Evolutionary conservation across 305 asterid genomes (phyloP).

Genomic region (Fraxinus albicans): DNA sequence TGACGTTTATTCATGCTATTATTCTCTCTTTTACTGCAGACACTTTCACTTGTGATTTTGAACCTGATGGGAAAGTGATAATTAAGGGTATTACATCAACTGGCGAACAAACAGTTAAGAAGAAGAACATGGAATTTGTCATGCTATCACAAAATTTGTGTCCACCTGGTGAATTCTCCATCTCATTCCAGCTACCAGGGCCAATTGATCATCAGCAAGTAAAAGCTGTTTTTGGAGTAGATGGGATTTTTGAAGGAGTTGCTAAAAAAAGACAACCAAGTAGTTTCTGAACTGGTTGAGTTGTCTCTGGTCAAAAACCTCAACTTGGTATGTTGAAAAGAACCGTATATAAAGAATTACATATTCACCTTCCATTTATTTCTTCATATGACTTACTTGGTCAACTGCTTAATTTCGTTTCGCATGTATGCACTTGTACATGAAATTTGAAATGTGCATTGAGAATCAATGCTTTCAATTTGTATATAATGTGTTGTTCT

Average conservation of each 20-base stretch:
- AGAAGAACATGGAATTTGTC: background rate
- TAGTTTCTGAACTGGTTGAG: background rate
- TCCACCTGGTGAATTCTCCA: constrained; percentile 29
- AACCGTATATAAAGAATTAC: background rate
- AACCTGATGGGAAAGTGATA: background rate
- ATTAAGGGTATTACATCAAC: background rate
- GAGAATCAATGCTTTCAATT: background rate
- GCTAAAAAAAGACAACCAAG: constrained; percentile 32
- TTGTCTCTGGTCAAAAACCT: background rate
- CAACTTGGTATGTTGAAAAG: background rate
- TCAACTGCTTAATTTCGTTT: background rate
- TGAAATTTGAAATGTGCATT: background rate
- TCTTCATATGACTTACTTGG: background rate
- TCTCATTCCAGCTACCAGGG: constrained; percentile 34
- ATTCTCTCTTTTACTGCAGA: background rate
- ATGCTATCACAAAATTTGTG: background rate
- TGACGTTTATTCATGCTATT: background rate
- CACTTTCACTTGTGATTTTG: background rate
- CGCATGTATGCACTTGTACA: background rate
- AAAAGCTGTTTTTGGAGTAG: constrained; percentile 34
- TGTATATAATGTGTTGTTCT: background rate
- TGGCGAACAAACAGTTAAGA: background rate
- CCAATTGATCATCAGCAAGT: constrained; percentile 36
- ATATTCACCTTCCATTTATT: background rate
- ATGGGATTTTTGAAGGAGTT: constrained; percentile 48